Base-by-base conservation (phyloP, 345 rosid species). In the Anastatica hierochuntica region DNA sequence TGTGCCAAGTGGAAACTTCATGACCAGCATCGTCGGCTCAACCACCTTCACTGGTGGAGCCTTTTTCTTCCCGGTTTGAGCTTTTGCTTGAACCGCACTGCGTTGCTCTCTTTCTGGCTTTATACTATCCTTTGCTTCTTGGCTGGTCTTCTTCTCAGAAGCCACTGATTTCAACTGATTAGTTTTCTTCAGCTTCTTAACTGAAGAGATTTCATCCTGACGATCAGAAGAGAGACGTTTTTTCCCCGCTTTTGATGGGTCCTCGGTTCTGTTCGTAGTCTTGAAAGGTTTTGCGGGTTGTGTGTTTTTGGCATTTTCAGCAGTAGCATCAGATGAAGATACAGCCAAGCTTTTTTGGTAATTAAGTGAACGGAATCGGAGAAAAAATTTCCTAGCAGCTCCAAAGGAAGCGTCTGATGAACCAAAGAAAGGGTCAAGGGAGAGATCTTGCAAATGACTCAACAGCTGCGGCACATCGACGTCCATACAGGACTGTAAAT, bases 21-120 rank as follows among this genome's bases (percentile, higher is more conserved):
- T 85, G 61, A 94, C 88, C 72, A 94, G 83, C 95, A 94, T 85
- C 5, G 99, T 94, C 30, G 95, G 99, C 68, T 85, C 81, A n/a
- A 74, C 77, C 11, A 77, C 82, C 66, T 73, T 82, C 2, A 71
- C 49, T 29, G 64, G 43, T 66, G 77, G 70, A 43, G 72, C 81
- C 30, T 41, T 13, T 71, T 73, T 90, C 73, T 66, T 86, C 7
- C 58, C 66, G n/a, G 61, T 38, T 44, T 49, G 79, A 47, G 76
- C 46, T 68, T 60, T 85, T 20, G 65, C 27, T 11, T 68, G 70
- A 14, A 49, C 67, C 26, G 53, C 46, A 43, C 72, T 27, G 12
- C 38, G 62, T 34, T 64, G 64, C 38, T 90, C 85, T 74, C 80
- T 81, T 24, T 16, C 49, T 52, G 61, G 31, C 52, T 60, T 66